These are phyloP conservation scores for Glonium stellatum DNA, from an alignment of 495 filamentous ascomycete genomes.

Conservation along the genomic window DNA sequence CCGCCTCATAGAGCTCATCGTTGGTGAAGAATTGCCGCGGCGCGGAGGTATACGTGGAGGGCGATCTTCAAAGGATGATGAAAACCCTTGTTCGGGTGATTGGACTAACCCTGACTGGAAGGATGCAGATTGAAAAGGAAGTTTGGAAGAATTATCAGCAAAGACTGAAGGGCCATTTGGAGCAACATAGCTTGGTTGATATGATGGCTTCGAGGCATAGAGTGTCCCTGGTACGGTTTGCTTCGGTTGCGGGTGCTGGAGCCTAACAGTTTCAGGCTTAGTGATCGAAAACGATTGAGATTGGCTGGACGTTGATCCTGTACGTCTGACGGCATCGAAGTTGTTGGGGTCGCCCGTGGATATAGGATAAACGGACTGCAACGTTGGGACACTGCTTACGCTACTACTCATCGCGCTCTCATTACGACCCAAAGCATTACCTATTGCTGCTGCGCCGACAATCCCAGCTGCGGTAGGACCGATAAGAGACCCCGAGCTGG, in stretches of 20 bases:
- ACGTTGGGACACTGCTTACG: slow-evolving; percentile 23
- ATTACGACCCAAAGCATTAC: slow-evolving; percentile 14
- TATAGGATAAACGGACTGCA: slow-evolving; percentile 29
- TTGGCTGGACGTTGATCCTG: slow-evolving; percentile 8
- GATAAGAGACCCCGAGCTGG: slow-evolving; percentile 7
- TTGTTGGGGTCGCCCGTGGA: slow-evolving; percentile 18
- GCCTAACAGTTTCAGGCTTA: slow-evolving; percentile 28
- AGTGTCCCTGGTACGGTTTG: slow-evolving; percentile 30
- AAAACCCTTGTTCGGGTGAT: background rate
- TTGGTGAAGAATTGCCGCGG: slow-evolving; percentile 23
- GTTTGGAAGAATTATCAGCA: slow-evolving; percentile 11
- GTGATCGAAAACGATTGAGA: slow-evolving; percentile 19
- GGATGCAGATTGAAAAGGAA: background rate
- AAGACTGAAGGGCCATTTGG: slow-evolving; percentile 34
- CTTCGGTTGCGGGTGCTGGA: slow-evolving; percentile 39
- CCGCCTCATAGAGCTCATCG: slow-evolving; percentile 19
- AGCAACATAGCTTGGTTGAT: slow-evolving; percentile 22
- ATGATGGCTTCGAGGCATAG: slow-evolving; percentile 18
- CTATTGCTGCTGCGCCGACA: slow-evolving; percentile 15
- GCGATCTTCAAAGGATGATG: background rate
- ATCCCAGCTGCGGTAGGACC: slow-evolving; percentile 9
- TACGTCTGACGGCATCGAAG: slow-evolving; percentile 25
- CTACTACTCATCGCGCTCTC: slow-evolving; percentile 19
- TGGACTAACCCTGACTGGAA: slow-evolving; percentile 10
- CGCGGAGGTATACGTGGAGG: slow-evolving; percentile 14